A percentile compares a stretch with the other conserved stretches of the same genome.
phyloP scores from a whole-genome alignment of 148 eudicot species.

The Agrostemma githago region DNA sequence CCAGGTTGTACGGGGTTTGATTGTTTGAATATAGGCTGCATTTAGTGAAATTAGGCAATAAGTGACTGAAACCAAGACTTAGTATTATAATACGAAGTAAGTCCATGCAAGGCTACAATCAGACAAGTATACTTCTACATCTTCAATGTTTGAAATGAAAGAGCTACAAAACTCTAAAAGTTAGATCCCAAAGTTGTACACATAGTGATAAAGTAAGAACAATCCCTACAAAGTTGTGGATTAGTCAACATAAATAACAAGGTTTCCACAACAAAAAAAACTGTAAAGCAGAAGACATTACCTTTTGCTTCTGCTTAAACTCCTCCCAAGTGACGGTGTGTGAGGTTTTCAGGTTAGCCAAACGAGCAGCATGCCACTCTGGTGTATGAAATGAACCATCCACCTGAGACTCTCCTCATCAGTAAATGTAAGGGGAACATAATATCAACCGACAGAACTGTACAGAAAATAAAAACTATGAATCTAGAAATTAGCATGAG shows the following conservation, averaged over 20 bases:
- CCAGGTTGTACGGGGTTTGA: too few species aligned
- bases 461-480: not conserved
- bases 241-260: not conserved
- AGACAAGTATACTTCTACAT: not conserved
- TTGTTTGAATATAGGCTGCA: too few species aligned
- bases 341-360: conserved; percentile 92
- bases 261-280: not conserved
- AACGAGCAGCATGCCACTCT: conserved; percentile 99
- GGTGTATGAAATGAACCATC: conserved; percentile 99
- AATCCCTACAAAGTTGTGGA: not conserved
- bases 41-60: too few species aligned
- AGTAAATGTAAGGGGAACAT: conserved; percentile 39
- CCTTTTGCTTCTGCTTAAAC: conserved; percentile 94
- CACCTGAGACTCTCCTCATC: conserved; percentile 95
- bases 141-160: not conserved
- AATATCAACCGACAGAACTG: not conserved
- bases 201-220: not conserved
- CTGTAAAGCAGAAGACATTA: conserved; percentile 26
- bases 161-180: not conserved
- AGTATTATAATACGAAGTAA: too few species aligned
- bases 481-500: not conserved
- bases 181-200: not conserved
- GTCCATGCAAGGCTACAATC: too few species aligned
- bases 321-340: conserved; percentile 99
- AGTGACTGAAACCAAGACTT: too few species aligned